phyloP scores from a whole-genome alignment of 1,284 basidiomycete species.

The Somion occarium region DNA sequence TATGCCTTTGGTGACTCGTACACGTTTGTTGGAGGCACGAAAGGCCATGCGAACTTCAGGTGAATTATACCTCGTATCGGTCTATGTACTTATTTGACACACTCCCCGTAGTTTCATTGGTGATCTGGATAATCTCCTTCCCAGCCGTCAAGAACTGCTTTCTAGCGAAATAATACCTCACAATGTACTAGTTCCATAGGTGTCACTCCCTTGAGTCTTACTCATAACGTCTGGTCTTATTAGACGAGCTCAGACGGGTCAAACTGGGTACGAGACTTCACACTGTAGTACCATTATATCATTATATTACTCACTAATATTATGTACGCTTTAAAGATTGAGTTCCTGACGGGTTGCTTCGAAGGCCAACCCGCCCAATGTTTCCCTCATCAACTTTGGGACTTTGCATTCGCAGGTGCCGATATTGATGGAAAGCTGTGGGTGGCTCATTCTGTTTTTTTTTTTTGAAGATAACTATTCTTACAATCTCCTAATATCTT shows the following conservation, averaged over 20 bases:
- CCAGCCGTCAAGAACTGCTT: conserved; percentile 39
- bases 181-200: conserved; percentile 30
- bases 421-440: conserved; percentile 45
- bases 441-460: conserved; percentile 12
- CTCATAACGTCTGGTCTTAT: not conserved
- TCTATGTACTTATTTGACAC: not conserved
- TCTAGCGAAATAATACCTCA: conserved; percentile 40
- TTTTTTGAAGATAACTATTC: too few relatives aligned
- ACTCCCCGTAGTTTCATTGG: conserved; percentile 42
- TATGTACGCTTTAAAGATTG: too few relatives aligned
- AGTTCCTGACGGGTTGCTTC: conserved; percentile 49
- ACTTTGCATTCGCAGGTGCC: conserved; percentile 54
- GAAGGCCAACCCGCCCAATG: conserved; percentile 39
- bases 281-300: too few relatives aligned
- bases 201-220: not conserved
- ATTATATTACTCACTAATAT: too few relatives aligned
- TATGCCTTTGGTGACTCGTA: conserved; percentile 27
- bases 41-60: conserved; percentile 46
- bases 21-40: conserved; percentile 48
- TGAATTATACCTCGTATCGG: conserved; percentile 14
- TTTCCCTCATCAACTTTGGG: conserved; percentile 44
- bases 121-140: conserved; percentile 37
- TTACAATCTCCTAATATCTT: not conserved
- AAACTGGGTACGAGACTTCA: conserved; percentile 46
- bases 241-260: conserved; percentile 52